Evolutionary conservation across 371 early-diverging fungal species (phyloP).

Genomic region (Chytridium lagenaria): DNA sequence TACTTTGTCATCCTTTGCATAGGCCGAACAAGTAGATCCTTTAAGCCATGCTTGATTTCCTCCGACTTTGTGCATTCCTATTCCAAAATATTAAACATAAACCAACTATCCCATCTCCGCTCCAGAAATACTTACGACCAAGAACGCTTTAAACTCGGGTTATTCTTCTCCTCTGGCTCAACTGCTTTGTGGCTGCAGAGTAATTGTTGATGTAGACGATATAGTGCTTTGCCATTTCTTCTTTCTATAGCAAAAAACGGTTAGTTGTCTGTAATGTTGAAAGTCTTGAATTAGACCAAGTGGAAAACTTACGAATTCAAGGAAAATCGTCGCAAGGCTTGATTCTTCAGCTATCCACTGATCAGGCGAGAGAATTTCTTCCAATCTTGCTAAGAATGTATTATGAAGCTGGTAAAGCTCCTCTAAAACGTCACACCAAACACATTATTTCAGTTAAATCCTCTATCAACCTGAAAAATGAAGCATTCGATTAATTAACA

Average conservation of each 20-base stretch:
- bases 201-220: slow-evolving; percentile 51
- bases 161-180: slow-evolving; percentile 44
- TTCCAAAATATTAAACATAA: neutral
- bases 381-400: slow-evolving; percentile 39
- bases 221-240: slow-evolving; percentile 40
- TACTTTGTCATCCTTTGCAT: slow-evolving; percentile 59
- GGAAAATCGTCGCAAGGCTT: slow-evolving; percentile 45
- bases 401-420: slow-evolving; percentile 44
- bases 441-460: neutral
- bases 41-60: slow-evolving; percentile 44
- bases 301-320: slow-evolving; percentile 40
- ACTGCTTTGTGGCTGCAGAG: slow-evolving; percentile 42
- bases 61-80: slow-evolving; percentile 22
- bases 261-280: no score
- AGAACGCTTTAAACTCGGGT: slow-evolving; percentile 46
- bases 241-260: no score
- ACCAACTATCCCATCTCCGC: no score
- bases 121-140: slow-evolving; percentile 36
- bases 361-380: slow-evolving; percentile 37
- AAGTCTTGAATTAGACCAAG: neutral
- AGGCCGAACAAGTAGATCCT: slow-evolving; percentile 56
- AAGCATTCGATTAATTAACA: neutral
- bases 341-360: slow-evolving; percentile 42
- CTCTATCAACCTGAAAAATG: no score
- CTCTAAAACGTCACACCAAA: slow-evolving; percentile 20